Conservation (phyloP, 805 yeast species). For the Kodamaea laetipori region DNA sequence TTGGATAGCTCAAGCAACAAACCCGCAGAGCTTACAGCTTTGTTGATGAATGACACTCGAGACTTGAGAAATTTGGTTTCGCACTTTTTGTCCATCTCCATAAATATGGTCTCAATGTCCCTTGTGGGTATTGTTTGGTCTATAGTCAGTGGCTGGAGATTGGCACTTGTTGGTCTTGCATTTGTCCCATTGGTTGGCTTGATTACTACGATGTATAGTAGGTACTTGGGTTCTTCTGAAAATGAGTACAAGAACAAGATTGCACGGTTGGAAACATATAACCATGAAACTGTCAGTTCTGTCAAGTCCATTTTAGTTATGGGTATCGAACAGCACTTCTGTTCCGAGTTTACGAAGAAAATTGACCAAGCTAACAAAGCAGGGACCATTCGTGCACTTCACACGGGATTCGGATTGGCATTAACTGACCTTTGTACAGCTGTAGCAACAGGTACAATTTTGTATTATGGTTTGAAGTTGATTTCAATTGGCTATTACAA, state of each 20-base stretch:
- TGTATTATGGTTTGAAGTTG: slow-evolving; percentile 78
- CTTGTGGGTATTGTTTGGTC: slow-evolving; percentile 77
- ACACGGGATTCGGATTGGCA: slow-evolving; percentile 70
- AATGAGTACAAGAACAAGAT: slow-evolving; percentile 57
- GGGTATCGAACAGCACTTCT: slow-evolving; percentile 53
- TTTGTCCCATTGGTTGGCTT: slow-evolving; percentile 65
- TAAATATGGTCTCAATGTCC: slow-evolving; percentile 57
- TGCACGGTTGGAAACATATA: slow-evolving; percentile 52
- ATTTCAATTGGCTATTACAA: slow-evolving; percentile 60
- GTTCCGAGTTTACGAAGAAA: slow-evolving; percentile 31
- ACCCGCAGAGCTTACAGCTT: slow-evolving; percentile 59
- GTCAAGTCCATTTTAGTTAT: slow-evolving; percentile 66
- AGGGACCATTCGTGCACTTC: slow-evolving; percentile 56
- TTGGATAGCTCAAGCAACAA: slow-evolving; percentile 40
- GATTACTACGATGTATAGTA: slow-evolving; percentile 54
- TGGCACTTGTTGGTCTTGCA: slow-evolving; percentile 79
- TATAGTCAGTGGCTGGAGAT: slow-evolving; percentile 76
- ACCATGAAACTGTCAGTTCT: slow-evolving; percentile 56
- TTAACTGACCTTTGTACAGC: slow-evolving; percentile 54
- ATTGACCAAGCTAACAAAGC: slow-evolving; percentile 33
- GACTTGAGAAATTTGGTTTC: slow-evolving; percentile 69
- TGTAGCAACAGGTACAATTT: slow-evolving; percentile 67
- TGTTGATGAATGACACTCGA: slow-evolving; percentile 79
- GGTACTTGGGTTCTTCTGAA: slow-evolving; percentile 56
- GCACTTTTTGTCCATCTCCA: slow-evolving; percentile 56